phyloP scores from a whole-genome alignment of 805 yeast species.

The Candida ovalis region DNA sequence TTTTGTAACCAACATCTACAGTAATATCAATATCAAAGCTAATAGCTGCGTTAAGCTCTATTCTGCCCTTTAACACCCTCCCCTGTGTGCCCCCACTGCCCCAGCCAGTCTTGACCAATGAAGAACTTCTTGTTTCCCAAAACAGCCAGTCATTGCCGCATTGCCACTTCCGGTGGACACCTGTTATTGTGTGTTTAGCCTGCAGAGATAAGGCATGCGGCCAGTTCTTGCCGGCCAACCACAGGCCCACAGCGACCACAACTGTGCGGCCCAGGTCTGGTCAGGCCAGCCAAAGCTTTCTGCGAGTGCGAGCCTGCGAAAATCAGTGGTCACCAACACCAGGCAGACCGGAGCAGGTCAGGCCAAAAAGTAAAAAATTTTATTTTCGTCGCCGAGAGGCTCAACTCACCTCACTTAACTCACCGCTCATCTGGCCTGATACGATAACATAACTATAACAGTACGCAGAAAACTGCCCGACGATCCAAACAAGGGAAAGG shows the following conservation, averaged over 20 bases:
- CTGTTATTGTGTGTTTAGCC: background rate
- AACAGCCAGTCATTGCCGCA: background rate
- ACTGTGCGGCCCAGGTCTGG: too few relatives aligned
- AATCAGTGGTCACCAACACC: too few relatives aligned
- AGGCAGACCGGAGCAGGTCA: too few relatives aligned
- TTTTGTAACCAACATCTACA: too few relatives aligned
- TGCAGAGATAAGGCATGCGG: slow-evolving; percentile 1
- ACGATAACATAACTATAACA: background rate
- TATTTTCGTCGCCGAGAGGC: too few relatives aligned
- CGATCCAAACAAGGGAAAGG: too few relatives aligned
- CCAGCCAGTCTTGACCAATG: background rate
- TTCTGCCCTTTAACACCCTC: background rate
- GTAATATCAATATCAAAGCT: too few relatives aligned
- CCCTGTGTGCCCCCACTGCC: background rate
- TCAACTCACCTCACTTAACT: too few relatives aligned
- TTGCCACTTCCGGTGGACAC: background rate
- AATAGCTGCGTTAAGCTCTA: too few relatives aligned
- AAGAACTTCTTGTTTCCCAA: background rate
- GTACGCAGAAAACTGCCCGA: background rate
- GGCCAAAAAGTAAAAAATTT: too few relatives aligned
- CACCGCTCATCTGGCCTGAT: background rate
- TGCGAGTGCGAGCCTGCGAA: too few relatives aligned
- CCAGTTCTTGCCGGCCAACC: background rate
- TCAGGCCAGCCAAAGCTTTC: background rate
- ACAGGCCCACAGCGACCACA: too few relatives aligned